These are phyloP conservation scores for Cyphellophora attinorum DNA, from an alignment of 2,329 filamentous ascomycete species.

Conservation along the genomic window DNA sequence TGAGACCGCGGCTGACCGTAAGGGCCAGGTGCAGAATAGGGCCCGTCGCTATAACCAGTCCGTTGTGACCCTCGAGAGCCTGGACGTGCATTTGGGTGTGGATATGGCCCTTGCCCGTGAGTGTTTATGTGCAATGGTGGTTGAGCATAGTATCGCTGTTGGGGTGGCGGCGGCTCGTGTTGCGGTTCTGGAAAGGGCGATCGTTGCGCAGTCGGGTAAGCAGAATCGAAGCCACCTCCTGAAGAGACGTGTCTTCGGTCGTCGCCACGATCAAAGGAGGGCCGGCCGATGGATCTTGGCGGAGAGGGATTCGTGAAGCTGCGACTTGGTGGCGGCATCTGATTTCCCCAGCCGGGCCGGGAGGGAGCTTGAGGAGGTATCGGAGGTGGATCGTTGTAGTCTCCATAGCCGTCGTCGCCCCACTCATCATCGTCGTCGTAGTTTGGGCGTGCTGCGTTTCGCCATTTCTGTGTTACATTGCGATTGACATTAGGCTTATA, in stretches of 20 bases:
- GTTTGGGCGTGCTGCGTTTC: constrained; percentile 72
- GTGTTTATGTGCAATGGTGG: constrained; percentile 13
- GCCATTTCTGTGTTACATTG: constrained; percentile 89
- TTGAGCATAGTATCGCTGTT: constrained; percentile 5
- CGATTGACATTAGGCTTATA: constrained; percentile 84
- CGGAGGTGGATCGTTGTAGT: constrained; percentile 43
- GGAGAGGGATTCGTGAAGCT: constrained; percentile 32
- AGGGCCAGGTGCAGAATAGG: constrained; percentile 9
- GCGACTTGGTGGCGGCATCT: constrained; percentile 10
- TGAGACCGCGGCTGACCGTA: constrained; percentile 10
- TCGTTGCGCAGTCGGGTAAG: constrained; percentile 14
- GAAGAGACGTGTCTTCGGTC: constrained; percentile 17
- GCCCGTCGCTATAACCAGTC: constrained; percentile 7
- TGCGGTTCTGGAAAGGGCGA: constrained; percentile 14
- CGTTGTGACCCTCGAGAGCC: constrained; percentile 16
- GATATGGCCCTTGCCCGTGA: constrained; percentile 8
- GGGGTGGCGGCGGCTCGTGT: constrained; percentile 8
- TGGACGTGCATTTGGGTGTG: constrained; percentile 16
- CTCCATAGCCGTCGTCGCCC: constrained; percentile 47
- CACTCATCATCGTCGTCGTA: constrained; percentile 97
- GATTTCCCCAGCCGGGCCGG: constrained; percentile 8
- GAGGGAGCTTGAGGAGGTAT: constrained; percentile 18
- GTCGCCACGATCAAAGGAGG: constrained; percentile 18
- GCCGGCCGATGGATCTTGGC: constrained; percentile 8
- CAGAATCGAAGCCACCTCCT: constrained; percentile 8